Conservation (phyloP, 108 stramenopile genomes). For the Chaetoceros muelleri region DNA sequence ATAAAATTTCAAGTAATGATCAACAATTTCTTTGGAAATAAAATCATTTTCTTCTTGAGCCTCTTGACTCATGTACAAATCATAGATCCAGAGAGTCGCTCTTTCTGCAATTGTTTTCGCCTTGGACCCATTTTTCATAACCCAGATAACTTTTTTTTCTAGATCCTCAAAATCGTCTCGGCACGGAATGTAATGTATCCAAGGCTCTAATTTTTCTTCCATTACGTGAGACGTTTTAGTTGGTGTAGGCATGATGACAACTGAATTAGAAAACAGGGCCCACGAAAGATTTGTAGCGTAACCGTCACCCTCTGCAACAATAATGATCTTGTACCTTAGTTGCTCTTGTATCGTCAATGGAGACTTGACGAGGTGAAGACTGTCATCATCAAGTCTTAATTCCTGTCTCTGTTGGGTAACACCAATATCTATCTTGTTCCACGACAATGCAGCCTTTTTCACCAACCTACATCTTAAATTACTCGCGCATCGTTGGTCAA, state of each 20-base stretch:
- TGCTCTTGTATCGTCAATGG: neutral
- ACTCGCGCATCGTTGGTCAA: neutral
- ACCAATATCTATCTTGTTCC: neutral
- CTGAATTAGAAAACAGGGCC: conserved; percentile 5
- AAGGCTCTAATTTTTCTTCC: conserved; percentile 12
- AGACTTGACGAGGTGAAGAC: neutral
- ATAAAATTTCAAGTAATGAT: neutral
- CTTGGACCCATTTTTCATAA: neutral
- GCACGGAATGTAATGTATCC: conserved; percentile 16
- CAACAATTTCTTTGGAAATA: neutral
- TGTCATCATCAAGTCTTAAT: neutral
- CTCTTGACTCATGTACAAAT: conserved; percentile 1
- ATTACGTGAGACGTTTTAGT: conserved; percentile 1
- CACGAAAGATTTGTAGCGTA: conserved; percentile 1
- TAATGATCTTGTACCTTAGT: neutral
- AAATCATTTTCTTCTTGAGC: neutral
- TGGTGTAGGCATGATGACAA: conserved; percentile 15
- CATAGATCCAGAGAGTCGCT: conserved; percentile 4
- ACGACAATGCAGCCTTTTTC: neutral
- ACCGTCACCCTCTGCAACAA: neutral
- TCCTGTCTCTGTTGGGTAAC: neutral
- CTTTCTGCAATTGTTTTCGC: neutral
- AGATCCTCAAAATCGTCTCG: conserved; percentile 6
- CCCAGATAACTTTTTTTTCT: conserved; percentile 8
- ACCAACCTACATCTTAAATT: neutral